Percentiles rank a stretch among this genome's conserved stretches.
Evolutionary conservation across 352 stramenopile genomes (phyloP).

Genomic region (Phytophthora megakarya): DNA sequence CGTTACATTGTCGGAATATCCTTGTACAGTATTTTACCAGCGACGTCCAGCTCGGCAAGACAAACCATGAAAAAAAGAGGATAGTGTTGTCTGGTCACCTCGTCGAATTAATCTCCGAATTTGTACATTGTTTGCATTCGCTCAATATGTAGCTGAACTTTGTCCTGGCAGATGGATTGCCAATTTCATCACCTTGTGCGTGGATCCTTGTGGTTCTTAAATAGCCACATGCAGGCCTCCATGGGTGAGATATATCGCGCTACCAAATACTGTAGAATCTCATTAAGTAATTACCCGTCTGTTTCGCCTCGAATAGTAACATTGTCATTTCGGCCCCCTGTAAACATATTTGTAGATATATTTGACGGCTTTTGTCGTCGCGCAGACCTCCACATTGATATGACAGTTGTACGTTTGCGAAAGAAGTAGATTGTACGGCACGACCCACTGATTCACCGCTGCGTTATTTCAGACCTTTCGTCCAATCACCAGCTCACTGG

Average conservation of each 20-base stretch:
- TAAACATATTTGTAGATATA: conserved; percentile 69
- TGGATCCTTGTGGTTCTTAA: no score
- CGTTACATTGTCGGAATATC: not conserved
- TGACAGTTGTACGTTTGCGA: conserved; percentile 58
- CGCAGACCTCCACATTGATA: conserved; percentile 65
- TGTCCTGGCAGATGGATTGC: not conserved
- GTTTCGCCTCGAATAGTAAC: conserved; percentile 2
- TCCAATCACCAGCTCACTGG: no score
- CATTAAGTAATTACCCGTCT: no score
- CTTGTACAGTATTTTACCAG: conserved; percentile 7
- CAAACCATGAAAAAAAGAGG: not conserved
- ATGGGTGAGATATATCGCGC: conserved; percentile 25
- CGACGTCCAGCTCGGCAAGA: no score
- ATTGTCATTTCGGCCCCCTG: conserved; percentile 6
- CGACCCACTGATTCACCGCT: conserved; percentile 47
- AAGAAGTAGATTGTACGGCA: conserved; percentile 66
- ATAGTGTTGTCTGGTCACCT: no score
- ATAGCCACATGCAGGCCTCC: conserved; percentile 34
- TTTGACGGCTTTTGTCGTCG: conserved; percentile 41
- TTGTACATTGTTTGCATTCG: no score
- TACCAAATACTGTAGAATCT: no score
- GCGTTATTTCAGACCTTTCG: no score
- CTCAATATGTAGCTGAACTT: not conserved
- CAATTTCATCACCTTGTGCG: not conserved
- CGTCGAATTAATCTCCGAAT: no score